Base-by-base conservation (phyloP, 306 rosid species). In the Medicago arabica region DNA sequence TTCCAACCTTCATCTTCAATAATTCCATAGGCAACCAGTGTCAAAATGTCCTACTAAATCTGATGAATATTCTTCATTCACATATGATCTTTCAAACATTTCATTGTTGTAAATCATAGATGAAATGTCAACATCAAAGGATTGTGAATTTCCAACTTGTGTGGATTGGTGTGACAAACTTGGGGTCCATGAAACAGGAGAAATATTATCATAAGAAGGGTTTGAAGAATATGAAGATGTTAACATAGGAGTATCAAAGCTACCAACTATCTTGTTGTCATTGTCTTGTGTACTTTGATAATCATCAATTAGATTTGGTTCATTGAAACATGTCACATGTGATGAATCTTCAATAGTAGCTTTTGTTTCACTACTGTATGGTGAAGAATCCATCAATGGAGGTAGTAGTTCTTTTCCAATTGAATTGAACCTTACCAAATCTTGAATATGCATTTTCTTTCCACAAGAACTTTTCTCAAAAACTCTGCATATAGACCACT, bases 401-500 rank as follows among this genome's bases (percentile, higher is more conserved):
- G 97, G 96, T 46, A 91, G 44, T 14, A 75, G 50, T 18, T 77
- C 80, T 46, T 70, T 80, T 8, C 44, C 88, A 57, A 11, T 70
- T 39, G 89, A 59, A 69, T 54, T 75, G 54, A 77, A 25, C 60
- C 75, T 76, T 75, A 54, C 73, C 83, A 88, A 59, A 74, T 80
- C 93, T 16, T 85, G 67, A 25, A 78, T 74, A 19, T 85, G 80
- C n/a, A 78, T 25, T 72, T 83, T 91, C 81, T 81, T 88, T 16
- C 78, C 93, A 49, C 59, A 71, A 0, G 74, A 71, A 3, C 65
- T 70, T 78, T 95, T 95, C 44, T 86, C 74, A 57, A 87, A 89
- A 36, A 89, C 81, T 76, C 98, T 85, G 87, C 90, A 86, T n/a
- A 95, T 70, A 43, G 90, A 90, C 98, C 97, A 92, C 40, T 92